Percentiles rank a stretch among this genome's conserved stretches.
These are phyloP conservation scores for Colletotrichum cordylinicola DNA, from an alignment of 2,329 filamentous ascomycete genomes.

Conservation along the genomic window DNA sequence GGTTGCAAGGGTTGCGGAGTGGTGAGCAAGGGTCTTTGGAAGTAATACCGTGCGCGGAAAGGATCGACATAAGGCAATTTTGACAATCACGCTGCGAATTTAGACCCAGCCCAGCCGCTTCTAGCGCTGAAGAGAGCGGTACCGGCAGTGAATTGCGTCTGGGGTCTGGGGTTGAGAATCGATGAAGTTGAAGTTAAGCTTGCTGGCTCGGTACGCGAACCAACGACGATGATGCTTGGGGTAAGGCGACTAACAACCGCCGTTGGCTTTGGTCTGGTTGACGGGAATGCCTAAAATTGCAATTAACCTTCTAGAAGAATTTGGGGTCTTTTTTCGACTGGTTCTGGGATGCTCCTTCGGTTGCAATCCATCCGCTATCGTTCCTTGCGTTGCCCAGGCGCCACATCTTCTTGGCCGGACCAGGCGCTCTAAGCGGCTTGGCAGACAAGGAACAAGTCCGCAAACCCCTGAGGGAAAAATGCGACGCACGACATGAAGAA, in stretches of 20 bases:
- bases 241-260: neutral
- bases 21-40: neutral
- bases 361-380: neutral
- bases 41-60: neutral
- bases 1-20: conserved; percentile 3
- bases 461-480: conserved; percentile 2
- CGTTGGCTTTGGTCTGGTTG: neutral
- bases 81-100: neutral
- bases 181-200: neutral
- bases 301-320: neutral
- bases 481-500: conserved; percentile 4
- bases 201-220: neutral
- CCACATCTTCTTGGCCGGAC: neutral
- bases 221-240: neutral
- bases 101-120: neutral
- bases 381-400: neutral
- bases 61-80: conserved; percentile 1
- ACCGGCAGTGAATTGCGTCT: neutral
- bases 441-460: neutral
- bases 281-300: neutral
- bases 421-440: conserved; percentile 2
- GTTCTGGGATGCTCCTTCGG: neutral
- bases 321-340: neutral
- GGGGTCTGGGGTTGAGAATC: neutral
- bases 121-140: neutral